These are phyloP conservation scores for Cladosporium sp. DNA, from an alignment of 2,329 filamentous ascomycete genomes.

Conservation along the genomic window DNA sequence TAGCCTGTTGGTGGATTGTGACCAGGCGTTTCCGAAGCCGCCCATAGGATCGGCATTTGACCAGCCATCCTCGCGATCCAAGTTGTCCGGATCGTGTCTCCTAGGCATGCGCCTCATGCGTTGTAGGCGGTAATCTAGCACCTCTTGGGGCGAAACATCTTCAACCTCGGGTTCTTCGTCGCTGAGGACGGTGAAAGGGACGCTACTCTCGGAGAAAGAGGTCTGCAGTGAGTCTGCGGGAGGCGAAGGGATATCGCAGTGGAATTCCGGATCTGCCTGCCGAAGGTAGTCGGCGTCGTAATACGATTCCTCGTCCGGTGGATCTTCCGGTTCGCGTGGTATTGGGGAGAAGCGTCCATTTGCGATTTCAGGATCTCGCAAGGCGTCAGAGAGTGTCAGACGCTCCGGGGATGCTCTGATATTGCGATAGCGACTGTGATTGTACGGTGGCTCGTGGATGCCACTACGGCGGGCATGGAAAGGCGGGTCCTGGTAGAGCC, in stretches of 20 bases:
- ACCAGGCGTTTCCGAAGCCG: constrained; percentile 5
- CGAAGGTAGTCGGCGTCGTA: constrained; percentile 18
- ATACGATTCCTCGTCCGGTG: constrained; percentile 15
- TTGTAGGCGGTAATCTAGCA: constrained; percentile 28
- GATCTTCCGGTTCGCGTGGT: constrained; percentile 13
- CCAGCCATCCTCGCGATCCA: constrained; percentile 19
- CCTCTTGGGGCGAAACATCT: constrained; percentile 26
- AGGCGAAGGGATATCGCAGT: constrained; percentile 23
- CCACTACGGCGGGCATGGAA: constrained; percentile 20
- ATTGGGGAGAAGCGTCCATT: constrained; percentile 4
- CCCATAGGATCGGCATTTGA: neutral
- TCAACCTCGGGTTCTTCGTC: constrained; percentile 28
- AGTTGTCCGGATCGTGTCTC: constrained; percentile 20
- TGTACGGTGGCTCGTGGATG: constrained; percentile 23
- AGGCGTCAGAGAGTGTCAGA: constrained; percentile 25
- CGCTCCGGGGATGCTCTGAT: constrained; percentile 23
- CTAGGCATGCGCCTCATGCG: constrained; percentile 24
- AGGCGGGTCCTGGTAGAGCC: constrained; percentile 40
- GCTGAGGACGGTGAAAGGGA: constrained; percentile 23
- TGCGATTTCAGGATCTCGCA: constrained; percentile 25
- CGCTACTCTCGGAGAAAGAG: constrained; percentile 13
- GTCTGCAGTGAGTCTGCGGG: constrained; percentile 14
- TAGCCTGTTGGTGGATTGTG: neutral
- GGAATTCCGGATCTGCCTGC: constrained; percentile 18
- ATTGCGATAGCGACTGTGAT: constrained; percentile 17